Evolutionary conservation across 495 filamentous ascomycete species (phyloP).

Genomic region (Neurospora sp.): DNA sequence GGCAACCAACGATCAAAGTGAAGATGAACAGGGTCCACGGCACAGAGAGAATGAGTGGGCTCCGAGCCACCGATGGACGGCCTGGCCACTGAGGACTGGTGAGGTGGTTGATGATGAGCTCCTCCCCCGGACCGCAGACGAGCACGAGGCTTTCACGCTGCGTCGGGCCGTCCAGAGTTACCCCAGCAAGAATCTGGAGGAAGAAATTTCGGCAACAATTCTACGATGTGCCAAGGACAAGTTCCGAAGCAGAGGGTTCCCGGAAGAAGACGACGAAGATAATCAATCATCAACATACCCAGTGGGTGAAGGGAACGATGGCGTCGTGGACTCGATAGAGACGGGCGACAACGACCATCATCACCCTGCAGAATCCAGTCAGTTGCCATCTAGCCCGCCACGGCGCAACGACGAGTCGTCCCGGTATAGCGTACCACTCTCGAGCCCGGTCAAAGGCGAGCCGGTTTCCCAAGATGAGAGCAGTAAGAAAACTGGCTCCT

Average conservation of each 20-base stretch:
- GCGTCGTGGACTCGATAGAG: conserved; percentile 7
- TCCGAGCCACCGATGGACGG: conserved; percentile 55
- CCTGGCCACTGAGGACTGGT: conserved; percentile 60
- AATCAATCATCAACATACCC: background rate
- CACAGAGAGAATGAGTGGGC: conserved; percentile 19
- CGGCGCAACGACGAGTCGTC: background rate
- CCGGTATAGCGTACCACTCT: background rate
- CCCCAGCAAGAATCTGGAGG: conserved; percentile 52
- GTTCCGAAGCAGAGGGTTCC: conserved; percentile 27
- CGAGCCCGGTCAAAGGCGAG: background rate
- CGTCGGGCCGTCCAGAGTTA: background rate
- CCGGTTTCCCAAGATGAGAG: background rate
- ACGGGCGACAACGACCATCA: background rate
- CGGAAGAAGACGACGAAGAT: background rate
- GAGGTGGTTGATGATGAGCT: conserved; percentile 48
- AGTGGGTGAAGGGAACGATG: background rate
- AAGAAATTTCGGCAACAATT: conserved; percentile 53
- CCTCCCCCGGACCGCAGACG: conserved; percentile 23
- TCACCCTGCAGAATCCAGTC: background rate
- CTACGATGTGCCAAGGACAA: conserved; percentile 54
- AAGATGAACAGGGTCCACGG: background rate
- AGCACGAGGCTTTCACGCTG: conserved; percentile 21
- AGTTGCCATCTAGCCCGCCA: background rate
- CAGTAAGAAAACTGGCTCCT: background rate
- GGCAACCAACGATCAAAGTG: conserved; percentile 41